phyloP scores from a whole-genome alignment of 441 rosid genomes.

The Capsella rubella region DNA sequence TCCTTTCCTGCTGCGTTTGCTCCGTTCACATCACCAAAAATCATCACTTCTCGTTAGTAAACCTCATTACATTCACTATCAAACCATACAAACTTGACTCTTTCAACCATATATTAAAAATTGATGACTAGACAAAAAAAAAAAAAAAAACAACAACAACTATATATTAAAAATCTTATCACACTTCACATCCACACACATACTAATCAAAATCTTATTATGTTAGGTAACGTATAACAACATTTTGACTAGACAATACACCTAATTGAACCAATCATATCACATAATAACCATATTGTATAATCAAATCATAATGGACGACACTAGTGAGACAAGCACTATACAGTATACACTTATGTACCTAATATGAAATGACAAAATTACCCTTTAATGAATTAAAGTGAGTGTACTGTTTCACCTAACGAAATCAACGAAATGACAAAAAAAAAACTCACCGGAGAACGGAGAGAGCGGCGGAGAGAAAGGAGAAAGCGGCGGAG shows the following conservation, averaged over 20 bases:
- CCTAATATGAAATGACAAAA: conserved; percentile 15
- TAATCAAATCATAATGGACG: not conserved
- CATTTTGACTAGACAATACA: conserved; percentile 16
- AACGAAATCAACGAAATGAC: not conserved
- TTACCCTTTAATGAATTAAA: conserved; percentile 2
- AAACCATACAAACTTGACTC: not conserved
- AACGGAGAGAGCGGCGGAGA: conserved; percentile 45
- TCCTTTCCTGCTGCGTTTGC: conserved; percentile 68
- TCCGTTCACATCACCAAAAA: conserved; percentile 42
- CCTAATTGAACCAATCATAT: conserved; percentile 19
- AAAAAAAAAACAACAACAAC: no score
- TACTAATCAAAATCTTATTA: not conserved
- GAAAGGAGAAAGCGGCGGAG: conserved; percentile 68
- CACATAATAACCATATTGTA: not conserved
- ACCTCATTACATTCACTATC: conserved; percentile 22
- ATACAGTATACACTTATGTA: not conserved
- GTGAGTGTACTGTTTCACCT: conserved; percentile 1
- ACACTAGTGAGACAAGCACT: conserved; percentile 15
- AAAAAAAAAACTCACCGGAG: conserved; percentile 59
- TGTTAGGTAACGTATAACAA: not conserved
- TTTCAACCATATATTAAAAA: not conserved
- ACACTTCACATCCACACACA: not conserved
- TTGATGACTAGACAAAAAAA: no score
- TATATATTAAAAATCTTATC: no score
- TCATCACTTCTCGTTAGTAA: conserved; percentile 37